Percentiles rank a stretch among this genome's conserved stretches.
Evolutionary conservation across 31 red algal genomes (phyloP).

Genomic region (Bonnemaisonia californica): DNA sequence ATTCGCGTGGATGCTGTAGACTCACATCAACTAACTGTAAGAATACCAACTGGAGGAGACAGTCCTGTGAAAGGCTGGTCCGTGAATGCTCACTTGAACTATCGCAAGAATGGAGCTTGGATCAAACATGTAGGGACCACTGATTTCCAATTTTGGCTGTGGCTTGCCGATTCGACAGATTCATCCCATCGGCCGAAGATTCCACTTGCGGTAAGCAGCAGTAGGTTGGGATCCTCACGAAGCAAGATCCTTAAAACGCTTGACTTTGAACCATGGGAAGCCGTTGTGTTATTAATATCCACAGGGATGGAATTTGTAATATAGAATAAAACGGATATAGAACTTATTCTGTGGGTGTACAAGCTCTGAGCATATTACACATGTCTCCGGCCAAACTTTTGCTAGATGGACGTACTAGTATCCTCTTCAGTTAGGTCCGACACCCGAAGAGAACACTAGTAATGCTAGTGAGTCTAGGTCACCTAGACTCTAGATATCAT

Average conservation of each 20-base stretch:
- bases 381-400: too few relatives aligned
- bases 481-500: too few relatives aligned
- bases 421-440: too few relatives aligned
- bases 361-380: too few relatives aligned
- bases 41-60: constrained; percentile 27
- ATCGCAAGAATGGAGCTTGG: constrained; percentile 35
- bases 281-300: constrained; percentile 17
- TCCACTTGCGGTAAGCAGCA: constrained; percentile 12
- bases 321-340: constrained; percentile 1
- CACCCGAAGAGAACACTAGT: too few relatives aligned
- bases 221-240: constrained; percentile 41
- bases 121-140: constrained; percentile 48
- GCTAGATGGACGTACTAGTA: too few relatives aligned
- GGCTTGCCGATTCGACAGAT: constrained; percentile 4
- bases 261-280: constrained; percentile 51
- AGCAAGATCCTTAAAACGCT: constrained; percentile 43
- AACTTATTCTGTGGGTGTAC: too few relatives aligned
- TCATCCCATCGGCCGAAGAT: constrained; percentile 29
- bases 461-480: too few relatives aligned
- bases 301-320: constrained; percentile 21
- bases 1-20: constrained; percentile 25
- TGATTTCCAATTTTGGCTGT: constrained; percentile 42
- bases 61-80: constrained; percentile 39
- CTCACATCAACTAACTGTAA: constrained; percentile 43
- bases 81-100: constrained; percentile 32